Percentiles rank a stretch among this genome's conserved stretches.
phyloP scores from a whole-genome alignment of 2,329 filamentous ascomycete species.

The Sphaerulina musiva region DNA sequence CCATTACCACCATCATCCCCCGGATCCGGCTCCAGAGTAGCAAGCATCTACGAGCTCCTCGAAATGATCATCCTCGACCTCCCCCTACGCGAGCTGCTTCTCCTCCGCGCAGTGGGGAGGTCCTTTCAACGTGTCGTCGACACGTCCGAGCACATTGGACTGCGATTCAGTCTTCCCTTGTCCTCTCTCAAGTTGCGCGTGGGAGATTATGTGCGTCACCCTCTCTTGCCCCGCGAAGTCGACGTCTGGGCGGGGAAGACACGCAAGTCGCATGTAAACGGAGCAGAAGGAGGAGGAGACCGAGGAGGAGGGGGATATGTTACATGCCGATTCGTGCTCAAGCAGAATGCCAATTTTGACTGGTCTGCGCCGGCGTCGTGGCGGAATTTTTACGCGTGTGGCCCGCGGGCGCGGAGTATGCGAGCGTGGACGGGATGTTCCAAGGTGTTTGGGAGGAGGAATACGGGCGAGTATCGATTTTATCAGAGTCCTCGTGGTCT shows the following conservation, averaged over 20 bases:
- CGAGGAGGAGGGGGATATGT: constrained; percentile 2
- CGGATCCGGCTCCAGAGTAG: constrained; percentile 6
- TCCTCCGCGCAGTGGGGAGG: constrained; percentile 1
- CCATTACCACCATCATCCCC: not conserved
- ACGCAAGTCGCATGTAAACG: no score
- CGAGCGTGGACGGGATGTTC: constrained; percentile 13
- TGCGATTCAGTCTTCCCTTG: constrained; percentile 7
- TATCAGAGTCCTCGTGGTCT: constrained; percentile 8
- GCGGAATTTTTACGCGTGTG: constrained; percentile 9
- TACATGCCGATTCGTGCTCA: constrained; percentile 4
- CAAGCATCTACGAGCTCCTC: constrained; percentile 15
- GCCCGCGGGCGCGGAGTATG: constrained; percentile 10
- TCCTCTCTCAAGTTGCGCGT: not conserved
- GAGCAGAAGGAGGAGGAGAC: no score
- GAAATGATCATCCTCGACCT: constrained; percentile 14
- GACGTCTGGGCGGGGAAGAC: constrained; percentile 10
- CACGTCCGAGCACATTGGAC: constrained; percentile 9
- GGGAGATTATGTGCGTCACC: constrained; percentile 7
- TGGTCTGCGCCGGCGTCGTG: constrained; percentile 9
- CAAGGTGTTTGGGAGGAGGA: constrained; percentile 10
- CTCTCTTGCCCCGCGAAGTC: constrained; percentile 8
- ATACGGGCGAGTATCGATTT: constrained; percentile 5
- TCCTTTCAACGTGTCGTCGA: constrained; percentile 7
- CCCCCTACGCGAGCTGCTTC: constrained; percentile 3
- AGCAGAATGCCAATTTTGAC: not conserved